Evolutionary conservation across 2,329 filamentous ascomycete genomes (phyloP).

Genomic region (Neonectria sp.): DNA sequence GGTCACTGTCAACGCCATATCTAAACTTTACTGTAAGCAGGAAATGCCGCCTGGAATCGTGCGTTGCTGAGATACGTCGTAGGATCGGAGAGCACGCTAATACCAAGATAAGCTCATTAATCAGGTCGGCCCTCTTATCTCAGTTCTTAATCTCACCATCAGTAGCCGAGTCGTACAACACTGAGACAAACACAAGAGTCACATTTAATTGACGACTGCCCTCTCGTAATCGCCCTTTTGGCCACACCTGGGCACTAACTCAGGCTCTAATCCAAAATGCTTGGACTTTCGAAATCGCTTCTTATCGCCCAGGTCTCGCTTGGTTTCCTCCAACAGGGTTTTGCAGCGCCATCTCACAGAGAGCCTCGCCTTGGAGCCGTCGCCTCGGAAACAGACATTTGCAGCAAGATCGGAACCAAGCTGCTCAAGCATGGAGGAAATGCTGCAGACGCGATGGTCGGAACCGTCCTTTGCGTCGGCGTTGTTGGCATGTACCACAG

Average conservation of each 20-base stretch:
- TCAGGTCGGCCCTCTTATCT: not conserved
- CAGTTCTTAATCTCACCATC: not conserved
- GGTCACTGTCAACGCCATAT: not conserved
- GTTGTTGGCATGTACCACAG: slow-evolving; percentile 76
- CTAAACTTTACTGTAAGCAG: not conserved
- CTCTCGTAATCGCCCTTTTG: not conserved
- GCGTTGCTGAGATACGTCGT: not conserved
- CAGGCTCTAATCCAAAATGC: not conserved
- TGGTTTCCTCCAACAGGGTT: not conserved
- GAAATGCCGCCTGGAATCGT: not conserved
- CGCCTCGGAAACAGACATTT: slow-evolving; percentile 72
- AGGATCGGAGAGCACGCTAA: not conserved
- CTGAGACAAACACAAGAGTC: not conserved
- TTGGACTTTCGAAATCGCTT: not conserved
- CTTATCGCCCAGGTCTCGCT: not conserved
- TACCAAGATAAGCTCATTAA: not conserved
- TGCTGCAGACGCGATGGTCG: slow-evolving; percentile 77
- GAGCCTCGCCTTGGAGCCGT: slow-evolving; percentile 65
- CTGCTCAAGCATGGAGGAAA: slow-evolving; percentile 74
- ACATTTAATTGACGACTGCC: not conserved
- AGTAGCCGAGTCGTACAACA: too few relatives aligned
- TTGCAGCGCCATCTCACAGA: not conserved
- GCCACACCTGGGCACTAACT: not conserved
- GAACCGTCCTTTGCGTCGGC: slow-evolving; percentile 75
- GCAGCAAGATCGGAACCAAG: slow-evolving; percentile 71